Percentiles rank a stretch among this genome's conserved stretches.
Evolutionary conservation across 352 stramenopile genomes (phyloP).

Genomic region (Pythium scleroteichum): DNA sequence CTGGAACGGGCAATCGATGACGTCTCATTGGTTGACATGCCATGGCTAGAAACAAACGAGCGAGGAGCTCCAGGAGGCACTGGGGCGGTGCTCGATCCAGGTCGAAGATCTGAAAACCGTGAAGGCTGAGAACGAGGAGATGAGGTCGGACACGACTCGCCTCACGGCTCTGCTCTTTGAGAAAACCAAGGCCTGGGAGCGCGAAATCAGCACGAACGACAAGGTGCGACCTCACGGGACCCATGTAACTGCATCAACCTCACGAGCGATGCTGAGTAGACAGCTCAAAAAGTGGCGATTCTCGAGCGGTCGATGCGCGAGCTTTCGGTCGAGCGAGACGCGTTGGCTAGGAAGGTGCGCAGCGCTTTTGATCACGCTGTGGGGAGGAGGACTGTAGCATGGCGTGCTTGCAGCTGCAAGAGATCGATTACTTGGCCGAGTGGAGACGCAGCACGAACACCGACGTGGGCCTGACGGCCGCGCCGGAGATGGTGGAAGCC

Average conservation of each 20-base stretch:
- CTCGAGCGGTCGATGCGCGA: constrained; percentile 38
- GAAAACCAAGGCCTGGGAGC: constrained; percentile 75
- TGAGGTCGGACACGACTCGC: constrained; percentile 54
- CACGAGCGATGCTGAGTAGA: constrained; percentile 25
- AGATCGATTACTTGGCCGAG: constrained; percentile 55
- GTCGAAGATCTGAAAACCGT: constrained; percentile 36
- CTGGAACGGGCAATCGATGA: too few relatives aligned
- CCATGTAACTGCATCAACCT: neutral
- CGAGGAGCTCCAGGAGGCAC: constrained; percentile 51
- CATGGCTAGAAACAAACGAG: constrained; percentile 46
- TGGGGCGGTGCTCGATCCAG: constrained; percentile 34
- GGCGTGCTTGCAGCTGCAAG: constrained; percentile 40
- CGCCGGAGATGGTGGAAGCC: constrained; percentile 40
- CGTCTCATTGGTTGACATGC: too few relatives aligned
- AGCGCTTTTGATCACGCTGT: too few relatives aligned
- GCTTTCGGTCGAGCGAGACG: constrained; percentile 37
- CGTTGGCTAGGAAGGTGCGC: constrained; percentile 44
- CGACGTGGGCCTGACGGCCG: constrained; percentile 54
- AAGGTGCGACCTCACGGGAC: constrained; percentile 28
- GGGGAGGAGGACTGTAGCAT: neutral
- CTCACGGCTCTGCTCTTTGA: constrained; percentile 66
- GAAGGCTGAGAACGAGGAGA: constrained; percentile 33
- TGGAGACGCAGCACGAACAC: constrained; percentile 62
- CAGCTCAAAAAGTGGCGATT: constrained; percentile 44
- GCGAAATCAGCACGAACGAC: constrained; percentile 54